These are phyloP conservation scores for Amanita molliuscula DNA, from an alignment of 768 basidiomycete species.

Conservation along the genomic window DNA sequence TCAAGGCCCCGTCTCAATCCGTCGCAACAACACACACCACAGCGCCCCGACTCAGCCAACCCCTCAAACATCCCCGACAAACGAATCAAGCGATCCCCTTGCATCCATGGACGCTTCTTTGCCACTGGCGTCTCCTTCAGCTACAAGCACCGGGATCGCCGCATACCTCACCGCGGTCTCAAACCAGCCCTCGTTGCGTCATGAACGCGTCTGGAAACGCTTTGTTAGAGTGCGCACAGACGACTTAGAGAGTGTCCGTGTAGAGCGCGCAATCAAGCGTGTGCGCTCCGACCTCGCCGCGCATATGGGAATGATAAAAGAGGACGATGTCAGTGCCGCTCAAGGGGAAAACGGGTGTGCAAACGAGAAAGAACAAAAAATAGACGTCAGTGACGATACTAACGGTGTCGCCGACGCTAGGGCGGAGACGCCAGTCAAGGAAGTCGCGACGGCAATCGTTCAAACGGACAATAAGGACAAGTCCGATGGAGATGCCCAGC, in stretches of 20 bases:
- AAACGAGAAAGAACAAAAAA: not conserved
- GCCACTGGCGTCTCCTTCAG: constrained; percentile 26
- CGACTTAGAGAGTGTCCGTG: constrained; percentile 79
- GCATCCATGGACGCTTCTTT: constrained; percentile 14
- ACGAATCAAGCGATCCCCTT: constrained; percentile 58
- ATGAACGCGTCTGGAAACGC: constrained; percentile 67
- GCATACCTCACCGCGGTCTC: constrained; percentile 74
- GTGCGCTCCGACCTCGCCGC: constrained; percentile 78
- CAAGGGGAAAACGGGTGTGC: not conserved
- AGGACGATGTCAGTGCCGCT: not conserved
- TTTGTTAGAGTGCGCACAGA: constrained; percentile 82
- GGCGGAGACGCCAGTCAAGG: not conserved
- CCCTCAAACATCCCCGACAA: constrained; percentile 39
- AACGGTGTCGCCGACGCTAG: not conserved
- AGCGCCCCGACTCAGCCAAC: constrained; percentile 28
- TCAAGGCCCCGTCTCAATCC: constrained; percentile 23
- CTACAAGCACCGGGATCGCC: constrained; percentile 57
- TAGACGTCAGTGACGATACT: not conserved
- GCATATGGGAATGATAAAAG: constrained; percentile 32
- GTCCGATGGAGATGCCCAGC: not conserved
- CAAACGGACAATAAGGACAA: not conserved
- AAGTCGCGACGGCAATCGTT: not conserved
- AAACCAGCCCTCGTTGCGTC: constrained; percentile 52
- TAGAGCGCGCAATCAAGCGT: constrained; percentile 82
- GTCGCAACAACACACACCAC: constrained; percentile 23